A percentile compares a stretch with the other conserved stretches of the same genome.
phyloP scores from a whole-genome alignment of 257 asterid species.

The Paulownia fortunei region DNA sequence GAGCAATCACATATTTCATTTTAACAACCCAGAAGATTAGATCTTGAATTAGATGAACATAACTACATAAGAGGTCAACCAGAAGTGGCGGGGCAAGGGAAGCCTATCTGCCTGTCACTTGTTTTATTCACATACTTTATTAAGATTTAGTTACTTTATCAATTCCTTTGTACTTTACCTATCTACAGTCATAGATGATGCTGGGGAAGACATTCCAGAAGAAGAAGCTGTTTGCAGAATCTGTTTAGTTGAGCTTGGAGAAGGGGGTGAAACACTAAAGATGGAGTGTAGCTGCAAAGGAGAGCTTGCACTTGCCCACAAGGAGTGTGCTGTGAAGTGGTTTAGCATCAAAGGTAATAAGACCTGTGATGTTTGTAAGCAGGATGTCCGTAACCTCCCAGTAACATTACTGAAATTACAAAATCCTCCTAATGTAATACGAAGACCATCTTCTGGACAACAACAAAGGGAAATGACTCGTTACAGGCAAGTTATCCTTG shows the following conservation, averaged over 20 bases:
- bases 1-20: background rate
- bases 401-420: conserved; percentile 83
- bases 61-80: background rate
- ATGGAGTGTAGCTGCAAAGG: conserved; percentile 99
- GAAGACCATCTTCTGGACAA: conserved; percentile 53
- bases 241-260: conserved; percentile 88
- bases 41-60: conserved; percentile 12
- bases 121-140: conserved; percentile 13
- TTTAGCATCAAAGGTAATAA: conserved; percentile 94
- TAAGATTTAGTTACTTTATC: conserved; percentile 5
- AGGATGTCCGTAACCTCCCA: conserved; percentile 90
- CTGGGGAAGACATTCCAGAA: conserved; percentile 95
- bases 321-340: conserved; percentile 95
- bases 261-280: conserved; percentile 93
- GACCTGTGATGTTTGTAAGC: conserved; percentile 91
- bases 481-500: conserved; percentile 68
- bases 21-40: conserved; percentile 10
- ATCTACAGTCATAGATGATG: conserved; percentile 50
- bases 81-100: conserved; percentile 1
- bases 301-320: conserved; percentile 96
- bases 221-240: conserved; percentile 99
- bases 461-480: conserved; percentile 69
- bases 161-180: conserved; percentile 1
- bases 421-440: conserved; percentile 59
- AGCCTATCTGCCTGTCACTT: background rate